Evolutionary conservation across 257 asterid genomes (phyloP).

Genomic region (Fraxinus pennsylvanica): DNA sequence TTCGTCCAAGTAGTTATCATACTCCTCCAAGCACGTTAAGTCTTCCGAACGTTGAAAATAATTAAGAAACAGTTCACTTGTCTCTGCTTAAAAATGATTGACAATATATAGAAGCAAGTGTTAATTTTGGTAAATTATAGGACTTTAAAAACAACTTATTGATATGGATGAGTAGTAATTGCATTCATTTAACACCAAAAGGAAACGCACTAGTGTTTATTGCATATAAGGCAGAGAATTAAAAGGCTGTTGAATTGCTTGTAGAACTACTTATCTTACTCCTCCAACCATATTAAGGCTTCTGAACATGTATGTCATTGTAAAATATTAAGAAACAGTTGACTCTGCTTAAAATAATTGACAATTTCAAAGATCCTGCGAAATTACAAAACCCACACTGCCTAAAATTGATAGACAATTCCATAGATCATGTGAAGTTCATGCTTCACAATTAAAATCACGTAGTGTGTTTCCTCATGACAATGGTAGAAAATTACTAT

Average conservation of each 20-base stretch:
- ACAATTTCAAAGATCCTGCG: background rate
- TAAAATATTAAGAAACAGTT: background rate
- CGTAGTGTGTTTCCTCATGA: background rate
- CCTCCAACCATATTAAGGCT: background rate
- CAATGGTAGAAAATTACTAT: slow-evolving; percentile 17
- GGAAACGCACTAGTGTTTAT: background rate
- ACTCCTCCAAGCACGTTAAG: too few relatives aligned
- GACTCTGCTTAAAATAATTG: background rate
- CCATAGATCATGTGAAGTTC: background rate
- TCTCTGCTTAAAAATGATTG: too few relatives aligned
- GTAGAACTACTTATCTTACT: background rate
- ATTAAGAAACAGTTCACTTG: too few relatives aligned
- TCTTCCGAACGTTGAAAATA: too few relatives aligned
- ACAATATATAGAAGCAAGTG: too few relatives aligned
- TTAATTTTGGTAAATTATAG: too few relatives aligned
- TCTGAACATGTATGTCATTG: background rate
- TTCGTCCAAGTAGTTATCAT: too few relatives aligned
- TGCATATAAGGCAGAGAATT: background rate
- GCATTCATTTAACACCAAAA: background rate
- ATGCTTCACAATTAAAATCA: background rate
- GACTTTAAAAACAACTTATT: too few relatives aligned
- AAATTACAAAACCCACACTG: too few relatives aligned
- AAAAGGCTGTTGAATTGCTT: background rate
- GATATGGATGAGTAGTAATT: background rate
- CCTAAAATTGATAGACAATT: background rate